phyloP scores from a whole-genome alignment of 1,284 basidiomycete genomes.

The Peniophora sp. region DNA sequence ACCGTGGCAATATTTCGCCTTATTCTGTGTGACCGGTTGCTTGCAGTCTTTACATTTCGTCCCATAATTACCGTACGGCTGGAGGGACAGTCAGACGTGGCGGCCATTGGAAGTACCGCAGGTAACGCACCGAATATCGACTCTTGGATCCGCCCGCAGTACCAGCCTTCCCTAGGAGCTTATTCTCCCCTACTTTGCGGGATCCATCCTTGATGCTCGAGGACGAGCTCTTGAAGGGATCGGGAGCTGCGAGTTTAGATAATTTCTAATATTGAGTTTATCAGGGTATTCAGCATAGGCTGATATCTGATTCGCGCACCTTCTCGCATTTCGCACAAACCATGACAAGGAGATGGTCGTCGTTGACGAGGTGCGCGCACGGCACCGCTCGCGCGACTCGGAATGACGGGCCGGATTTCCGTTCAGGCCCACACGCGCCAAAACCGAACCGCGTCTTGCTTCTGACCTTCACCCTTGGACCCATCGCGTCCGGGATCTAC shows the following conservation, averaged over 20 bases:
- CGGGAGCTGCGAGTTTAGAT: slow-evolving; percentile 73
- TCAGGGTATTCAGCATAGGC: background rate
- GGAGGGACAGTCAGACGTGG: background rate
- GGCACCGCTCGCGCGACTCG: background rate
- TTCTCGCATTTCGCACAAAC: slow-evolving; percentile 73
- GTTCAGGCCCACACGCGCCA: no score
- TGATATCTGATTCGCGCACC: slow-evolving; percentile 26
- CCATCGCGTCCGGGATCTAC: no score
- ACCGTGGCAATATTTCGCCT: slow-evolving; percentile 83
- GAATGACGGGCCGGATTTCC: background rate
- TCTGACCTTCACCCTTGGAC: no score
- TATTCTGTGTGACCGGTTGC: slow-evolving; percentile 72
- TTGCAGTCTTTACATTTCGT: slow-evolving; percentile 81
- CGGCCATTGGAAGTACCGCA: background rate
- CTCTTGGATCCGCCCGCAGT: slow-evolving; percentile 18
- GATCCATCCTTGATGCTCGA: slow-evolving; percentile 68
- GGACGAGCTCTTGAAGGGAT: slow-evolving; percentile 69
- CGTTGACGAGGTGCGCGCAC: slow-evolving; percentile 1
- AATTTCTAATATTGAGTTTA: slow-evolving; percentile 52
- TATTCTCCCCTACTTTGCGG: slow-evolving; percentile 78
- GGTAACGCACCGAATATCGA: slow-evolving; percentile 3
- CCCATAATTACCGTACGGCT: slow-evolving; percentile 56
- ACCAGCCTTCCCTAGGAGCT: slow-evolving; percentile 56
- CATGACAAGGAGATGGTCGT: slow-evolving; percentile 33
- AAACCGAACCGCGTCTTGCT: no score